Evolutionary conservation across 352 stramenopile species (phyloP).

Genomic region (Bremia lactucae): DNA sequence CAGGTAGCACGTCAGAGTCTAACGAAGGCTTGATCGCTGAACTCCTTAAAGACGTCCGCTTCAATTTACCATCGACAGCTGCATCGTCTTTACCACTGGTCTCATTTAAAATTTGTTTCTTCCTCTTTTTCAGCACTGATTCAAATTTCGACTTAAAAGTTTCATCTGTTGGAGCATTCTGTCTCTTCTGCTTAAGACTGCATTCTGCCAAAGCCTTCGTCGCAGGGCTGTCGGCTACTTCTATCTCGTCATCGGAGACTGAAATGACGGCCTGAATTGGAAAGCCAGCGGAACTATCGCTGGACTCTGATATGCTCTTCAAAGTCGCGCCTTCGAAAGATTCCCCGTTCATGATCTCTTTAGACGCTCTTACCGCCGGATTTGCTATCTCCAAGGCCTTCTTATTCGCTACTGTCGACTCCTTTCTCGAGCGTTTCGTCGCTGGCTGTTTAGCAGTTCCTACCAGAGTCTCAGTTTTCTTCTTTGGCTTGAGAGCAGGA

Average conservation of each 20-base stretch:
- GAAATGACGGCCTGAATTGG: constrained; percentile 8
- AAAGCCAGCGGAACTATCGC: constrained; percentile 6
- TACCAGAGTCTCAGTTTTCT: constrained; percentile 25
- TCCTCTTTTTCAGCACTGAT: constrained; percentile 31
- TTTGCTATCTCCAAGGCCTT: constrained; percentile 15
- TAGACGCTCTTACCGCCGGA: constrained; percentile 4
- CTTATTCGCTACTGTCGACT: constrained; percentile 10
- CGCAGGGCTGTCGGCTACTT: constrained; percentile 15
- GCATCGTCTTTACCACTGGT: constrained; percentile 8
- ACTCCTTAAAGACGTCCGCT: constrained; percentile 13
- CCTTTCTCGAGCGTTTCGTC: constrained; percentile 32
- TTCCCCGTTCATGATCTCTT: constrained; percentile 7
- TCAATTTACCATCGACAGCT: constrained; percentile 12
- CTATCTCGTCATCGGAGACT: constrained; percentile 12
- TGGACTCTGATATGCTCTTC: constrained; percentile 6
- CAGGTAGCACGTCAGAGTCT: constrained; percentile 11
- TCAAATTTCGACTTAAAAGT: constrained; percentile 20
- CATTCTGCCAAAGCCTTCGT: background rate
- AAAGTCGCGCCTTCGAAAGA: background rate
- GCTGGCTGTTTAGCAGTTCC: constrained; percentile 17
- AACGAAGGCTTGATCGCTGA: constrained; percentile 22
- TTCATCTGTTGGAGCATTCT: constrained; percentile 5
- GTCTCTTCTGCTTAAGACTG: constrained; percentile 2
- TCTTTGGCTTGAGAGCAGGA: constrained; percentile 22
- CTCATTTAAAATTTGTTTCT: constrained; percentile 25